These are phyloP conservation scores for Pyrenochaeta sp. DNA, from an alignment of 2,329 filamentous ascomycete genomes.

Conservation along the genomic window DNA sequence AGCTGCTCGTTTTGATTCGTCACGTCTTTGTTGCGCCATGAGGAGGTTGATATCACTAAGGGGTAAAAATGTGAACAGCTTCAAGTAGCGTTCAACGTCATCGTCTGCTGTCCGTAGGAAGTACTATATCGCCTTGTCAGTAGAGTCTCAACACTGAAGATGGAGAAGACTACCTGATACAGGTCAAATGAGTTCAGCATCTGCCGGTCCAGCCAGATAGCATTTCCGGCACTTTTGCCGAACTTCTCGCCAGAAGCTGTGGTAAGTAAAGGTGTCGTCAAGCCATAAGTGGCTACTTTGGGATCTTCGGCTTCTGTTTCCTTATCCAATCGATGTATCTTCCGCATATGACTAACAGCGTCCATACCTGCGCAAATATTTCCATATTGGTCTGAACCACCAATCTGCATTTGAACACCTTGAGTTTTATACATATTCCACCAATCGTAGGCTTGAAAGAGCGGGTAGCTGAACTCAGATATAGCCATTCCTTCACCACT, in stretches of 20 bases:
- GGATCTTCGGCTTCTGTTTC: slow-evolving; percentile 43
- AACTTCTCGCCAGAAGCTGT: slow-evolving; percentile 88
- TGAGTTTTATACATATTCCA: slow-evolving; percentile 81
- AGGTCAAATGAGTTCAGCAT: slow-evolving; percentile 86
- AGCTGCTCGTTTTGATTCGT: slow-evolving; percentile 77
- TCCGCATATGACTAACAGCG: slow-evolving; percentile 77
- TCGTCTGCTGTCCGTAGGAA: slow-evolving; percentile 84
- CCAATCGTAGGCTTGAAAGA: slow-evolving; percentile 97
- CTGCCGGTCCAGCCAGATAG: slow-evolving; percentile 86
- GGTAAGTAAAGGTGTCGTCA: slow-evolving; percentile 90
- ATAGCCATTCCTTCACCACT: slow-evolving; percentile 92
- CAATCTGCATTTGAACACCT: slow-evolving; percentile 84
- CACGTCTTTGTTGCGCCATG: slow-evolving; percentile 72
- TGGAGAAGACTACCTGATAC: slow-evolving; percentile 67
- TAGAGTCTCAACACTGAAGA: too few species aligned
- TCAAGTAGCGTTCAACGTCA: slow-evolving; percentile 82
- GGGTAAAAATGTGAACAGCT: slow-evolving; percentile 90
- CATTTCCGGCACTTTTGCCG: slow-evolving; percentile 93
- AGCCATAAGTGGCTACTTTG: slow-evolving; percentile 71
- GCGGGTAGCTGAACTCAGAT: slow-evolving; percentile 89
- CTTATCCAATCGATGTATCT: slow-evolving; percentile 25
- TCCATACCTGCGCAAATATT: slow-evolving; percentile 94
- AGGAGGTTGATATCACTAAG: slow-evolving; percentile 70
- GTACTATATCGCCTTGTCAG: slow-evolving; percentile 63
- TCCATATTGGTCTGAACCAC: slow-evolving; percentile 94